Conservation (phyloP, 306 rosid species). For the Lathyrus oleraceus region DNA sequence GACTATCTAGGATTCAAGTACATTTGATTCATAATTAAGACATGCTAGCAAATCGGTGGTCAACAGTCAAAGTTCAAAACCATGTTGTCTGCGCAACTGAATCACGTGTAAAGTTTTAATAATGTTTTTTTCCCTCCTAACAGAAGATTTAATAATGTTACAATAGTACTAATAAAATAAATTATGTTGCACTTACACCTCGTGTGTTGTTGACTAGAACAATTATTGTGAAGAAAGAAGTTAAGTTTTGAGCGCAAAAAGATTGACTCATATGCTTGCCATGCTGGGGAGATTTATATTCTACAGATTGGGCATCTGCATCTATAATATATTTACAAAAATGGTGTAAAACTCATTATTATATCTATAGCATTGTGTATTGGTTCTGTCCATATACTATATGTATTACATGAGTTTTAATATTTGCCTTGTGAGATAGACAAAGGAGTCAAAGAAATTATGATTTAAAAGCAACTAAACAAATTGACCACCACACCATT, state of each 20-base stretch:
- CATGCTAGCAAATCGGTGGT: not conserved
- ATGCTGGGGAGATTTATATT: not conserved
- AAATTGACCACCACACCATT: no score
- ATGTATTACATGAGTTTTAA: no score
- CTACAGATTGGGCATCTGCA: not conserved
- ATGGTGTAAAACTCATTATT: not conserved
- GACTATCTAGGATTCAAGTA: not conserved
- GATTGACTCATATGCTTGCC: conserved; percentile 7
- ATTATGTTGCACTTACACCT: not conserved
- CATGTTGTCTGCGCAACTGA: conserved; percentile 14
- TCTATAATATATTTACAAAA: not conserved
- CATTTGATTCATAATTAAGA: not conserved
- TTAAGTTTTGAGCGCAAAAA: not conserved
- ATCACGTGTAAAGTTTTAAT: conserved; percentile 10
- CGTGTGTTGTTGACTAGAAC: not conserved
- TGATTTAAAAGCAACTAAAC: no score
- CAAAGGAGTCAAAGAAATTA: no score
- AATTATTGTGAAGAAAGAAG: not conserved
- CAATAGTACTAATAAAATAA: no score
- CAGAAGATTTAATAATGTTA: no score
- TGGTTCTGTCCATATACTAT: not conserved
- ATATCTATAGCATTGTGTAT: not conserved
- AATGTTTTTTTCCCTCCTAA: no score
- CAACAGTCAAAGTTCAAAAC: conserved; percentile 4
- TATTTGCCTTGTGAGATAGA: no score